Evolutionary conservation across 75 land plant genomes (phyloP).

Genomic region (Selaginella moellendorffii): DNA sequence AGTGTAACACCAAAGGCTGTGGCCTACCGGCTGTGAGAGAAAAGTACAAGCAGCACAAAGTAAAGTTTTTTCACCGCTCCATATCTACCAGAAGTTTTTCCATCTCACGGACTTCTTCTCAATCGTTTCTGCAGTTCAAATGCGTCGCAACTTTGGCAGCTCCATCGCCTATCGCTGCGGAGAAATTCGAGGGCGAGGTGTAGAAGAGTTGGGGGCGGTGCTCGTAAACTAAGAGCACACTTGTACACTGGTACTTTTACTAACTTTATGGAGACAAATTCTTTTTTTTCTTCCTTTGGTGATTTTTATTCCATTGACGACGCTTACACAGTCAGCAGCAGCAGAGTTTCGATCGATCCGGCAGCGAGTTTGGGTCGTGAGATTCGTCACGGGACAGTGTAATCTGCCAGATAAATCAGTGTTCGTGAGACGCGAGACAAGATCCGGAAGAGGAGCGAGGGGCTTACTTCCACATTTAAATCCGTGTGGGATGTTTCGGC

Average conservation of each 20-base stretch:
- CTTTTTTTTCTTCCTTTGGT: too few species aligned
- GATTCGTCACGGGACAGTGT: not conserved
- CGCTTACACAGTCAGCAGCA: too few species aligned
- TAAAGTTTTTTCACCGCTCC: conserved; percentile 12
- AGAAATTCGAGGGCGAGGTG: not conserved
- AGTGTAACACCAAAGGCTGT: conserved; percentile 26
- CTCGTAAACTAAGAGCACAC: too few species aligned
- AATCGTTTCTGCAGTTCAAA: conserved; percentile 42
- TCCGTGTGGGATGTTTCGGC: not conserved
- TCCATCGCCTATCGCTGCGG: not conserved
- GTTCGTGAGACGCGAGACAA: not conserved
- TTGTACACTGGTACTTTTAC: too few species aligned
- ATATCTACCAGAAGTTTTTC: too few species aligned
- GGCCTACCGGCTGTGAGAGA: conserved; percentile 42
- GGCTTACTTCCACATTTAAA: not conserved
- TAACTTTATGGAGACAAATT: too few species aligned
- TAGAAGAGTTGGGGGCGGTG: too few species aligned
- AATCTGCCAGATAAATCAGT: not conserved
- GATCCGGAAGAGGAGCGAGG: too few species aligned
- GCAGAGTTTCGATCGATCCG: too few species aligned
- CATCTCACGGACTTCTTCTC: too few species aligned
- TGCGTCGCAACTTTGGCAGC: conserved; percentile 33
- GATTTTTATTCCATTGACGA: too few species aligned
- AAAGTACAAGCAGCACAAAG: conserved; percentile 67
- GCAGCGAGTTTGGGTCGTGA: too few species aligned